A percentile compares a stretch with the other conserved stretches of the same genome.
Conservation (phyloP, 371 early-diverging fungal genomes). For the Thermomucor indicae-seudaticae region DNA sequence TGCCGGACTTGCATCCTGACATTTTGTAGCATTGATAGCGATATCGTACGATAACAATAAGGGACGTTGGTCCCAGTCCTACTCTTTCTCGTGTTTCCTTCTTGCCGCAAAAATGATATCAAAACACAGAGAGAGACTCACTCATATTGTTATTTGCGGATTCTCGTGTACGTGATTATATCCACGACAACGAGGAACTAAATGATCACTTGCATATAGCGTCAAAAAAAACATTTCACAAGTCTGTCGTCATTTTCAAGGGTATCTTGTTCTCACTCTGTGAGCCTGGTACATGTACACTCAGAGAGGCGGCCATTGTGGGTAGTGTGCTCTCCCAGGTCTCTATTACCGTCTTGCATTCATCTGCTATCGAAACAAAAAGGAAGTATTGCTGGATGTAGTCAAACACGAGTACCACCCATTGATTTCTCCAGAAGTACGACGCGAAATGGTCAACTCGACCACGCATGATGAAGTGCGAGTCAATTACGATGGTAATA, state of each 20-base stretch:
- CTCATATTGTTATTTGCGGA: conserved; percentile 8
- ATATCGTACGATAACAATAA: no score
- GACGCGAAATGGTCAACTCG: conserved; percentile 76
- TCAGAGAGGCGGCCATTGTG: conserved; percentile 93
- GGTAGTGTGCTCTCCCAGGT: conserved; percentile 91
- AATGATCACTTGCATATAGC: conserved; percentile 95
- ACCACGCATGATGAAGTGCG: conserved; percentile 59
- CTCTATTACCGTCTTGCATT: conserved; percentile 93
- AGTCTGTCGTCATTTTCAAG: conserved; percentile 97
- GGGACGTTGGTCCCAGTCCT: no score
- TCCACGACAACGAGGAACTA: conserved; percentile 90
- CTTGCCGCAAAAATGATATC: no score
- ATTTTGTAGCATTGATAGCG: no score
- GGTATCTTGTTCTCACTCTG: conserved; percentile 94
- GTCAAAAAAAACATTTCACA: conserved; percentile 93
- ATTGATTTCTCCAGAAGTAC: conserved; percentile 87
- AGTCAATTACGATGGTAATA: conserved; percentile 17
- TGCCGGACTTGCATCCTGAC: no score
- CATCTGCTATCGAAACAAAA: conserved; percentile 95
- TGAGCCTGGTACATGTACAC: conserved; percentile 89
- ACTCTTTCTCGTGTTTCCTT: no score
- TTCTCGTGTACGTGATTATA: conserved; percentile 92
- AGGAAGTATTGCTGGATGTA: conserved; percentile 83
- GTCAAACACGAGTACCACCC: conserved; percentile 75
- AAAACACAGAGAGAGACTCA: conserved; percentile 58